Percentiles rank a stretch among this genome's conserved stretches.
These are phyloP conservation scores for Boletus tomentosulus DNA, from an alignment of 768 basidiomycete genomes.

Conservation along the genomic window DNA sequence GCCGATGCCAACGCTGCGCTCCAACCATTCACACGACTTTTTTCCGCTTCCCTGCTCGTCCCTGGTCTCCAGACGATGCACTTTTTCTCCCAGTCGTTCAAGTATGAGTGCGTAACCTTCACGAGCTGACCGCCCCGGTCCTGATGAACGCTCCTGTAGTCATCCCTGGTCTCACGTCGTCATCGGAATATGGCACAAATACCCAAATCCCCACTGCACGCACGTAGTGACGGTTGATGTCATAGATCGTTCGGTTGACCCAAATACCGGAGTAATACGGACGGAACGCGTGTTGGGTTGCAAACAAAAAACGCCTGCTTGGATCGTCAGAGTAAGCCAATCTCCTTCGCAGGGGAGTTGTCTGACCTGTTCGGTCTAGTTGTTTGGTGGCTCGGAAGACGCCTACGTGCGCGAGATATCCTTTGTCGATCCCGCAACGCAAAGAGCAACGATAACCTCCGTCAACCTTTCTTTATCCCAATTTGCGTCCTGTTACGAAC, in stretches of 20 bases:
- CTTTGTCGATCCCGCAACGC: slow-evolving; percentile 81
- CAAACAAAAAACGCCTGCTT: slow-evolving; percentile 86
- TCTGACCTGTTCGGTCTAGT: slow-evolving; percentile 37
- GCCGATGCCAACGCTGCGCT: slow-evolving; percentile 8
- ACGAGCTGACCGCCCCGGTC: not conserved
- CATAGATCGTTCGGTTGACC: slow-evolving; percentile 77
- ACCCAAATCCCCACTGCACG: slow-evolving; percentile 89
- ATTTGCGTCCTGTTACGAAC: slow-evolving; percentile 89
- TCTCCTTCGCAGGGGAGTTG: slow-evolving; percentile 1
- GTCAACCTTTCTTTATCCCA: slow-evolving; percentile 94
- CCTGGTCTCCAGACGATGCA: slow-evolving; percentile 52
- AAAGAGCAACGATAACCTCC: slow-evolving; percentile 80
- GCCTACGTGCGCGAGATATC: slow-evolving; percentile 94
- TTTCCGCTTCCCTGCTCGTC: slow-evolving; percentile 19
- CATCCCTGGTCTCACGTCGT: slow-evolving; percentile 90
- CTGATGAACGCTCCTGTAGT: slow-evolving; percentile 37
- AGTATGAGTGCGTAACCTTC: slow-evolving; percentile 64
- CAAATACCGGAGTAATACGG: slow-evolving; percentile 81
- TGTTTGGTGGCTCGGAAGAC: slow-evolving; percentile 90
- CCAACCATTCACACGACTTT: slow-evolving; percentile 16
- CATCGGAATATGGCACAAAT: slow-evolving; percentile 93
- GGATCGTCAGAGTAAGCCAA: slow-evolving; percentile 84
- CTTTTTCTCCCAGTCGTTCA: slow-evolving; percentile 81
- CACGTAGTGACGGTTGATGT: slow-evolving; percentile 89
- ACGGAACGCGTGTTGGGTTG: slow-evolving; percentile 89